Base-by-base conservation (phyloP, 768 basidiomycete species). In the Candolleomyces aberdarensis region DNA sequence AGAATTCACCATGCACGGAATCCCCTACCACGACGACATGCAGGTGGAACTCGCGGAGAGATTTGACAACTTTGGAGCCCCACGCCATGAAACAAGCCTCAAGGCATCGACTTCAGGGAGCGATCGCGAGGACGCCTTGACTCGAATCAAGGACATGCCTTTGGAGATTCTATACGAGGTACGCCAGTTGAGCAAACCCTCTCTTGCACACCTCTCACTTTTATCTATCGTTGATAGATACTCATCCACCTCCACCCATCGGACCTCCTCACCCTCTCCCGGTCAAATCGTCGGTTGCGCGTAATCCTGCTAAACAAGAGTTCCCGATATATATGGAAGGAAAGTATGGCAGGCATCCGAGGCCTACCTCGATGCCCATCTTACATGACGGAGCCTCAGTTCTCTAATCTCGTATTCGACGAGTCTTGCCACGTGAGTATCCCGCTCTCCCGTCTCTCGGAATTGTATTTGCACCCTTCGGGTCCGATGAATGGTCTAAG, bases 241-340 rank as follows among this genome's bases (percentile, higher is more conserved):
- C 78, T 81, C 58, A 68, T 67, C 36, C 74, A 78, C 56, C 65
- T 84, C 5, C 70, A 72, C 41, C 80, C 82, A 3, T 40, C 68
- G n/a, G 82, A 83, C 65, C 71, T 84, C 15, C 74, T 84, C 22
- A 72, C 68, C 53, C 74, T 84, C 19, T 69, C 82, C 15, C 76
- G 81, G 15, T 77, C 78, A 6, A 76, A 76, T 13, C 79, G 71
- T 61, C 36, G 67, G 19, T 69, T 84, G 53, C 77, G 80, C 14
- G 63, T 58, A 2, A 69, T 83, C 5, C 76, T 84, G 15, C 72
- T 78, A 44, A 63, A 50, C 71, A 65, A 58, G 65, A 68, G 64
- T 9, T 36, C 32, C 22, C 73, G 62, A 56, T 75, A 66, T 65
- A 75, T 80, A n/a, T 80, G 78, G 79, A 69, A 63, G 47, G 62